phyloP scores from a whole-genome alignment of 768 basidiomycete genomes.

The Tulasnella sp. region DNA sequence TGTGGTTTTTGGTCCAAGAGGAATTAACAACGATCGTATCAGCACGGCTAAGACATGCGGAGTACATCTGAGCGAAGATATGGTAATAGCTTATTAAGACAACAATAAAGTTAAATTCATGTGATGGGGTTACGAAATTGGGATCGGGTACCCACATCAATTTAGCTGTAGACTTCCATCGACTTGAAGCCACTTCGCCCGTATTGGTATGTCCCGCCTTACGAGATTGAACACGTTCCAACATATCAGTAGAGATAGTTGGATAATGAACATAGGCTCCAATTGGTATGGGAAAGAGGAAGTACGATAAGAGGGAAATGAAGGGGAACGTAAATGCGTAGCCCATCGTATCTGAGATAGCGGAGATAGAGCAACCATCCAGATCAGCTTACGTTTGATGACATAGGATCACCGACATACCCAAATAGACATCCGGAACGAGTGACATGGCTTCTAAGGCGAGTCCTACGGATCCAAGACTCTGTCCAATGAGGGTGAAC shows the following conservation, averaged over 20 bases:
- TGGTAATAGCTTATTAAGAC: constrained; percentile 62
- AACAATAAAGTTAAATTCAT: neutral
- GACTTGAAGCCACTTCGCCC: constrained; percentile 23
- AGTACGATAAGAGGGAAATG: constrained; percentile 38
- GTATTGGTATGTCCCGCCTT: constrained; percentile 28
- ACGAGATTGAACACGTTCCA: constrained; percentile 49
- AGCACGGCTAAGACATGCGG: constrained; percentile 55
- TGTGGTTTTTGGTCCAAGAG: constrained; percentile 81
- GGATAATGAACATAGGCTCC: constrained; percentile 95
- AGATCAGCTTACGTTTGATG: neutral
- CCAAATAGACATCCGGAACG: constrained; percentile 84
- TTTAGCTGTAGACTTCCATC: constrained; percentile 30
- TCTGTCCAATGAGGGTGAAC: constrained; percentile 91
- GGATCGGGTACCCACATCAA: constrained; percentile 24
- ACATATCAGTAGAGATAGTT: constrained; percentile 90
- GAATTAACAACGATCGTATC: constrained; percentile 76
- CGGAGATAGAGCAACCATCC: neutral
- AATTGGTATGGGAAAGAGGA: constrained; percentile 41
- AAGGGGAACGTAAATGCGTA: constrained; percentile 88
- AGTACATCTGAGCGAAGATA: constrained; percentile 73
- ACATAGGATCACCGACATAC: constrained; percentile 29
- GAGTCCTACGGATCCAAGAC: constrained; percentile 71
- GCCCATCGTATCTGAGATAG: constrained; percentile 79
- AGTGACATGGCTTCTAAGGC: constrained; percentile 74
- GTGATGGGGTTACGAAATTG: neutral